Percentiles rank a stretch among this genome's conserved stretches.
Evolutionary conservation across 441 rosid species (phyloP).

Genomic region (Erodium trifolium): DNA sequence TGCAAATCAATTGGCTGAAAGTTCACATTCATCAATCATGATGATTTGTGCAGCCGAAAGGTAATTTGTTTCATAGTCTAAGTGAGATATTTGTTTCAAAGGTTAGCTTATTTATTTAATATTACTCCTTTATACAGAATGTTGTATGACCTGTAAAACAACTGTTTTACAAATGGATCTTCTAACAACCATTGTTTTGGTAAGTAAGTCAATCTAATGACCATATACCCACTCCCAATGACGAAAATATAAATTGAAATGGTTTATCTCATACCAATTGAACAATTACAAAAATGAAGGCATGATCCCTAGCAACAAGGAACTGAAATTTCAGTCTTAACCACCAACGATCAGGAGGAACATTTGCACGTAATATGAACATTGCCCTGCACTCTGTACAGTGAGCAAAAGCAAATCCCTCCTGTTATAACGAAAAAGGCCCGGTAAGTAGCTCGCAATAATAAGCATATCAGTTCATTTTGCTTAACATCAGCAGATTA

Average conservation of each 20-base stretch:
- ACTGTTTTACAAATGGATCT: neutral
- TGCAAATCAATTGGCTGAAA: neutral
- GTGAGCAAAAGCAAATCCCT: conserved; percentile 99
- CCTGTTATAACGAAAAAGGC: conserved; percentile 43
- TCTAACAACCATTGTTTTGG: neutral
- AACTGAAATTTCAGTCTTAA: conserved; percentile 94
- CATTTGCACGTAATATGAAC: conserved; percentile 86
- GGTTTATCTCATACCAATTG: conserved; percentile 67
- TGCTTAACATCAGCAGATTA: neutral
- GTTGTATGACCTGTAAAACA: neutral
- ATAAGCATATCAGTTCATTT: neutral
- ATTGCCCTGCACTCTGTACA: conserved; percentile 97
- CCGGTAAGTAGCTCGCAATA: conserved; percentile 13
- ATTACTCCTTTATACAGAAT: neutral
- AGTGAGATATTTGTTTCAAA: neutral
- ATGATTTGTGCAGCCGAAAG: neutral
- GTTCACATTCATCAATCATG: neutral
- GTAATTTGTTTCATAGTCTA: neutral
- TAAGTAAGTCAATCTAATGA: neutral
- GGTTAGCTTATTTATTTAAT: neutral
- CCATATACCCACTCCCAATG: neutral
- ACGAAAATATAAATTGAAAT: neutral
- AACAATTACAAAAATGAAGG: conserved; percentile 79
- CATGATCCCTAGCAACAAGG: conserved; percentile 94
- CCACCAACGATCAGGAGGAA: conserved; percentile 99